A percentile compares a stretch with the other conserved stretches of the same genome.
Conservation (phyloP, 768 basidiomycete species). For the Boletus huronensis region DNA sequence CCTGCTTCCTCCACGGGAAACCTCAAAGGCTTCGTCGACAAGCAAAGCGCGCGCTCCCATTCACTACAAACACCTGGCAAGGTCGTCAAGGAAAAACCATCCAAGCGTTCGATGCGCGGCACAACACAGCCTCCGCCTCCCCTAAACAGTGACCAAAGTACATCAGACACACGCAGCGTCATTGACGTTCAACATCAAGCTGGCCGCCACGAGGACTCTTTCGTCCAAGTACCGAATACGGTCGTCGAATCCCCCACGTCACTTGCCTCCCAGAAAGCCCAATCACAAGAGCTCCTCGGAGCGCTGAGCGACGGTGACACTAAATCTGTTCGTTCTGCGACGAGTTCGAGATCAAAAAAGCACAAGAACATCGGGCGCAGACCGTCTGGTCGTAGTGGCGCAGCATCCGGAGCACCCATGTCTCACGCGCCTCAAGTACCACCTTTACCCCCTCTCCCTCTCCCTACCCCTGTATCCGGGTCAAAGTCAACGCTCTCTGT, state of each 20-base stretch:
- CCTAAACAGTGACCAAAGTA: conserved; percentile 22
- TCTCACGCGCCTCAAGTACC: conserved; percentile 52
- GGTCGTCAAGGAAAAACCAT: conserved; percentile 13
- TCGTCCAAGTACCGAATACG: not conserved
- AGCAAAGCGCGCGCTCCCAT: conserved; percentile 4
- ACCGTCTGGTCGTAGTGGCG: conserved; percentile 38
- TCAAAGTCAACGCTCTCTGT: conserved; percentile 19
- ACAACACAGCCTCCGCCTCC: conserved; percentile 30
- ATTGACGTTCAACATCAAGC: conserved; percentile 14
- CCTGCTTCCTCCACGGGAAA: conserved; percentile 34
- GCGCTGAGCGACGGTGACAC: conserved; percentile 22
- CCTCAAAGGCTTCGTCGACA: conserved; percentile 27
- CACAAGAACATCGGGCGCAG: conserved; percentile 18
- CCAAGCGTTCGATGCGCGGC: conserved; percentile 26
- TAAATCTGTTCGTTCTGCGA: conserved; percentile 24
- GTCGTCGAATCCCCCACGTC: conserved; percentile 26
- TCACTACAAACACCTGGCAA: not conserved
- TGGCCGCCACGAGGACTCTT: conserved; percentile 22
- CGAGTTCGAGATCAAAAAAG: conserved; percentile 28
- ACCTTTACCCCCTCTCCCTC: conserved; percentile 36
- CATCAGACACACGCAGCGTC: conserved; percentile 5
- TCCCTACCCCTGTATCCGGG: conserved; percentile 8
- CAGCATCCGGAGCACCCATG: conserved; percentile 65
- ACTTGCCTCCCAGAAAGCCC: conserved; percentile 1
- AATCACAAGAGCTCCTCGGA: conserved; percentile 18